Percentiles rank a stretch among this genome's conserved stretches.
Evolutionary conservation across 2,329 filamentous ascomycete genomes (phyloP).

Genomic region (Nemania sp.): DNA sequence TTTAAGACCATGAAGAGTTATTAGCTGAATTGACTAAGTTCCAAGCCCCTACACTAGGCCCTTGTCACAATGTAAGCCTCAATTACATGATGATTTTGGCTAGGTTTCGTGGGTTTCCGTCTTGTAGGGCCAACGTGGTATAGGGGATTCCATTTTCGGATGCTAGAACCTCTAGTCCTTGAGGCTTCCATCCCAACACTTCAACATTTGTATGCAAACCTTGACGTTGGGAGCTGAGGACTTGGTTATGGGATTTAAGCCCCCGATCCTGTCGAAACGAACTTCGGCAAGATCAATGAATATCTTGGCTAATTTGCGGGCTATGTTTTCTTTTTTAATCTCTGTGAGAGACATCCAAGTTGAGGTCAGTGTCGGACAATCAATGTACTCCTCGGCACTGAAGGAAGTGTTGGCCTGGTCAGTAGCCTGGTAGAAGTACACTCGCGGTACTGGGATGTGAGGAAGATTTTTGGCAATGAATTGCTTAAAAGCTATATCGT

Average conservation of each 20-base stretch:
- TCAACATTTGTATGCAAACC: too few species aligned
- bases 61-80: too few species aligned
- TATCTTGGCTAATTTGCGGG: constrained; percentile 10
- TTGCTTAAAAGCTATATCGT: constrained; percentile 21
- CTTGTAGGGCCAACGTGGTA: too few species aligned
- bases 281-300: constrained; percentile 14
- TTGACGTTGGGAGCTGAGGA: constrained; percentile 20
- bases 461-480: constrained; percentile 19
- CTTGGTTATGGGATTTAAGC: constrained; percentile 2
- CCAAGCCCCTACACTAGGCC: too few species aligned
- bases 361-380: neutral
- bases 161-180: too few species aligned
- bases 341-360: constrained; percentile 16
- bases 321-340: constrained; percentile 3
- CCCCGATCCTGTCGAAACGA: constrained; percentile 16
- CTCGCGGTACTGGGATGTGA: constrained; percentile 17
- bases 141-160: too few species aligned
- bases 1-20: too few species aligned
- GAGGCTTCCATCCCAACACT: too few species aligned
- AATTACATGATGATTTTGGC: too few species aligned
- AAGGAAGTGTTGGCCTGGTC: neutral
- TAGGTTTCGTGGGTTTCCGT: too few species aligned
- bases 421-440: constrained; percentile 15
- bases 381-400: constrained; percentile 18
- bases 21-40: too few species aligned